Percentiles rank a stretch among this genome's conserved stretches.
phyloP scores from a whole-genome alignment of 805 yeast species.

The Kockiozyma suomiensis region DNA sequence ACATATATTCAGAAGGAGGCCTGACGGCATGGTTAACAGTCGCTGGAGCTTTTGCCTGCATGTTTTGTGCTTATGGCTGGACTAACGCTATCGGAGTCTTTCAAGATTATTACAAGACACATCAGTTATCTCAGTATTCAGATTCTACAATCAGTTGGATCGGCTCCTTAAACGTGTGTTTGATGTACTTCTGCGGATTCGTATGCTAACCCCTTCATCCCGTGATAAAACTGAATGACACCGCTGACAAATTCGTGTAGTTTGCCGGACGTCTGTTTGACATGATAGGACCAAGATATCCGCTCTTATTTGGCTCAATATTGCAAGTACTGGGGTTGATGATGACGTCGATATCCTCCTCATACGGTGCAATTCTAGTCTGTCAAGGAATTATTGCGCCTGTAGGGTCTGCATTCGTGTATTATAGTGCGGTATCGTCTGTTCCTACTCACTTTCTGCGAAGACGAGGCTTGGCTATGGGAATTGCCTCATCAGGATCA shows the following conservation, averaged over 20 bases:
- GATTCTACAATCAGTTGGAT: conserved; percentile 42
- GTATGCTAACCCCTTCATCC: background rate
- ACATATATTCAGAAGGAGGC: conserved; percentile 8
- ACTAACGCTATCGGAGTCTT: conserved; percentile 23
- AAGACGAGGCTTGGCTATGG: conserved; percentile 50
- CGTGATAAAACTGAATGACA: background rate
- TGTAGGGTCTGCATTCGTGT: conserved; percentile 18
- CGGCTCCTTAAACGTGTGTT: conserved; percentile 39
- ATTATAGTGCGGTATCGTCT: conserved; percentile 42
- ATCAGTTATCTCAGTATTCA: conserved; percentile 29
- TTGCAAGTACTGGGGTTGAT: conserved; percentile 38
- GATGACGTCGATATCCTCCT: conserved; percentile 44
- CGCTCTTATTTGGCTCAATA: conserved; percentile 34
- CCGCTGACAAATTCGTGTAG: background rate
- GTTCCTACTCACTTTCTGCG: conserved; percentile 51
- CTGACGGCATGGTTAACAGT: conserved; percentile 16
- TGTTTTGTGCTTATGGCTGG: conserved; percentile 22
- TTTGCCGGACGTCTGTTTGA: conserved; percentile 40
- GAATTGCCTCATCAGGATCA: conserved; percentile 54
- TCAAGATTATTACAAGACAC: conserved; percentile 37
- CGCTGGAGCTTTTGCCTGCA: conserved; percentile 10
- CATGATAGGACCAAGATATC: conserved; percentile 27
- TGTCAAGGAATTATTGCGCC: conserved; percentile 45
- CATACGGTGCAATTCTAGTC: conserved; percentile 55
- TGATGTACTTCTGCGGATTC: conserved; percentile 35